Conservation (phyloP, 1,139 yeast species). For the Candida buenavistaensis region DNA sequence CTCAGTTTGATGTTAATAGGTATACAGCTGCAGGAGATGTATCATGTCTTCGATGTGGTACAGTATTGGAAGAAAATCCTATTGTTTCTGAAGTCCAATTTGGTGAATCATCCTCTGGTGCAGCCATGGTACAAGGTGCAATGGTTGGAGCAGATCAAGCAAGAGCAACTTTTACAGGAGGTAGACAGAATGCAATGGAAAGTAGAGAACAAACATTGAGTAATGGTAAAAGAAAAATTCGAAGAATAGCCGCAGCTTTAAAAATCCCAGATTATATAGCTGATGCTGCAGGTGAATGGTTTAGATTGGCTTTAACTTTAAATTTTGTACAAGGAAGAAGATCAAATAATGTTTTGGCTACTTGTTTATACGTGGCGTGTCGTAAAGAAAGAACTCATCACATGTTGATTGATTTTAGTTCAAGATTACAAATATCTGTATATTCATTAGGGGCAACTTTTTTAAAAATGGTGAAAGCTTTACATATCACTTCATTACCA, state of each 20-base stretch:
- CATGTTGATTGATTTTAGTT: slow-evolving; percentile 93
- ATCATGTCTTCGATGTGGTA: slow-evolving; percentile 81
- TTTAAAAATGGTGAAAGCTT: slow-evolving; percentile 79
- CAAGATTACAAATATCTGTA: slow-evolving; percentile 85
- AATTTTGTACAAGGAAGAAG: slow-evolving; percentile 95
- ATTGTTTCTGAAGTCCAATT: slow-evolving; percentile 94
- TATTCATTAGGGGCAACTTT: slow-evolving; percentile 95
- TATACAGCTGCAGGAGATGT: slow-evolving; percentile 69
- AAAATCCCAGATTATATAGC: slow-evolving; percentile 80
- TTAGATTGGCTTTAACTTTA: slow-evolving; percentile 76
- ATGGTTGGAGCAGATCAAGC: slow-evolving; percentile 89
- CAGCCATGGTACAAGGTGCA: slow-evolving; percentile 93
- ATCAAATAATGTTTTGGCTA: slow-evolving; percentile 91
- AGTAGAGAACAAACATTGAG: slow-evolving; percentile 84
- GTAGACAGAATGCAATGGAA: slow-evolving; percentile 71
- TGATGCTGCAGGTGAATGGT: slow-evolving; percentile 88
- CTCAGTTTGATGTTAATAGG: slow-evolving; percentile 32
- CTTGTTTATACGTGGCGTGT: slow-evolving; percentile 93
- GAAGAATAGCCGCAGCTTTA: slow-evolving; percentile 76
- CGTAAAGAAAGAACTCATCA: slow-evolving; percentile 89
- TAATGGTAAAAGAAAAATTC: slow-evolving; percentile 76
- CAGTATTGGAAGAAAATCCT: slow-evolving; percentile 87
- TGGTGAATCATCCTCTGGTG: slow-evolving; percentile 90
- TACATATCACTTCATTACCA: slow-evolving; percentile 76
- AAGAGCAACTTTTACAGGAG: slow-evolving; percentile 64